Evolutionary conservation across 2,329 filamentous ascomycete genomes (phyloP).

Genomic region (Microdochium trichocladiopsis): DNA sequence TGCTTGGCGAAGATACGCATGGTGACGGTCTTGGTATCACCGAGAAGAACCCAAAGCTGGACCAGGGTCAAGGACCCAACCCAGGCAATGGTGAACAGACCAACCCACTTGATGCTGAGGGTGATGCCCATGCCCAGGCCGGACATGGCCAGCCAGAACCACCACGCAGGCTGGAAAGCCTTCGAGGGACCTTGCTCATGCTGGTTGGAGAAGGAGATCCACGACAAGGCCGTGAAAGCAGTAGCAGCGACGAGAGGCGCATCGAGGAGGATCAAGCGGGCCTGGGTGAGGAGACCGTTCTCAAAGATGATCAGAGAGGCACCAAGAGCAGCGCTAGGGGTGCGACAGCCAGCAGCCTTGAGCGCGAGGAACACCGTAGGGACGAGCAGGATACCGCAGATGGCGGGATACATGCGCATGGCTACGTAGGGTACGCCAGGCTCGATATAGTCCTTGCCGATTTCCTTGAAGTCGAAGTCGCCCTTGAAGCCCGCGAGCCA

Average conservation of each 20-base stretch:
- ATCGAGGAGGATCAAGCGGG: slow-evolving; percentile 90
- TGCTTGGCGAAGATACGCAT: slow-evolving; percentile 88
- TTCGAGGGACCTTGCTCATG: slow-evolving; percentile 86
- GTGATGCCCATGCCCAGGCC: slow-evolving; percentile 86
- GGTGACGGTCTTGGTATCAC: slow-evolving; percentile 80
- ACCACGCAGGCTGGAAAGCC: slow-evolving; percentile 87
- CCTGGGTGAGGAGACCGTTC: slow-evolving; percentile 92
- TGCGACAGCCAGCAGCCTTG: slow-evolving; percentile 84
- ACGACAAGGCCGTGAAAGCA: slow-evolving; percentile 82
- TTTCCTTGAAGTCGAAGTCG: slow-evolving; percentile 98
- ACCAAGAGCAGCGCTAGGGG: slow-evolving; percentile 75
- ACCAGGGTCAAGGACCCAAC: slow-evolving; percentile 84
- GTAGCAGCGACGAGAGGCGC: slow-evolving; percentile 92
- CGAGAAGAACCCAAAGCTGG: slow-evolving; percentile 92
- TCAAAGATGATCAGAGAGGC: slow-evolving; percentile 89
- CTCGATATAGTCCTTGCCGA: slow-evolving; percentile 97
- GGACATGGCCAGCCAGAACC: slow-evolving; percentile 91
- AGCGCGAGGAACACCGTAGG: slow-evolving; percentile 92
- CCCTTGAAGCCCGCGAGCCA: slow-evolving; percentile 94
- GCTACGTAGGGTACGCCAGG: slow-evolving; percentile 93
- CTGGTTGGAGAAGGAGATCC: slow-evolving; percentile 91
- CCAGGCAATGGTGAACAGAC: slow-evolving; percentile 97
- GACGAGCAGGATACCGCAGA: slow-evolving; percentile 81
- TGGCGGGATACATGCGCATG: slow-evolving; percentile 88
- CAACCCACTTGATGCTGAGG: slow-evolving; percentile 97